Percentiles rank a stretch among this genome's conserved stretches.
These are phyloP conservation scores for Fistulinella staudtii DNA, from an alignment of 1,284 basidiomycete species.

Conservation along the genomic window DNA sequence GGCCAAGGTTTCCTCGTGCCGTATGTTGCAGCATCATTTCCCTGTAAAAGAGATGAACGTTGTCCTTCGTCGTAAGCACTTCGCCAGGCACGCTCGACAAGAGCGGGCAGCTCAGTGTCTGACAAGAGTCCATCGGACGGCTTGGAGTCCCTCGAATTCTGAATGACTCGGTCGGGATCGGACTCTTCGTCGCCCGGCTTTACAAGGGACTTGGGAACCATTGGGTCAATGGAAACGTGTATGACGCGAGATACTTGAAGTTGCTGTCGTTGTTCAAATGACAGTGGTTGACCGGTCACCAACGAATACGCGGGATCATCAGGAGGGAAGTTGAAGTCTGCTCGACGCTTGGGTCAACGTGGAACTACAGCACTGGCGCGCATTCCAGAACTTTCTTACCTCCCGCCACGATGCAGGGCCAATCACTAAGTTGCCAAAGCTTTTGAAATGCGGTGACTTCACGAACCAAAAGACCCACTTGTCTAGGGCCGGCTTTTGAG, in stretches of 20 bases:
- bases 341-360: slow-evolving; percentile 1
- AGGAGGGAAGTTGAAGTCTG: slow-evolving; percentile 93
- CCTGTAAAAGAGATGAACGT: slow-evolving; percentile 16
- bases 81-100: slow-evolving; percentile 47
- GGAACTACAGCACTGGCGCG: too few relatives aligned
- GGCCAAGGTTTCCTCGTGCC: slow-evolving; percentile 44
- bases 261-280: slow-evolving; percentile 48
- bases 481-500: slow-evolving; percentile 40
- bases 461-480: slow-evolving; percentile 66
- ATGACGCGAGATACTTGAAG: slow-evolving; percentile 74
- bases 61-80: slow-evolving; percentile 63
- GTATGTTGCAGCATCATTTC: slow-evolving; percentile 41
- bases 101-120: slow-evolving; percentile 52
- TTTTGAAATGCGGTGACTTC: slow-evolving; percentile 60
- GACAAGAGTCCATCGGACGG: slow-evolving; percentile 71
- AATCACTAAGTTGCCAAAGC: slow-evolving; percentile 44
- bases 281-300: slow-evolving; percentile 59
- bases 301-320: slow-evolving; percentile 84
- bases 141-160: slow-evolving; percentile 65
- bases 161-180: slow-evolving; percentile 73
- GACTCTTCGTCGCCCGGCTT: slow-evolving; percentile 44
- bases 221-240: slow-evolving; percentile 74
- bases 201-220: slow-evolving; percentile 38
- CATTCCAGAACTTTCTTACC: slow-evolving; percentile 43
- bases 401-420: slow-evolving; percentile 83